Percentiles rank a stretch among this genome's conserved stretches.
Conservation (phyloP, 352 stramenopile species). For the Phytophthora ohioensis region DNA sequence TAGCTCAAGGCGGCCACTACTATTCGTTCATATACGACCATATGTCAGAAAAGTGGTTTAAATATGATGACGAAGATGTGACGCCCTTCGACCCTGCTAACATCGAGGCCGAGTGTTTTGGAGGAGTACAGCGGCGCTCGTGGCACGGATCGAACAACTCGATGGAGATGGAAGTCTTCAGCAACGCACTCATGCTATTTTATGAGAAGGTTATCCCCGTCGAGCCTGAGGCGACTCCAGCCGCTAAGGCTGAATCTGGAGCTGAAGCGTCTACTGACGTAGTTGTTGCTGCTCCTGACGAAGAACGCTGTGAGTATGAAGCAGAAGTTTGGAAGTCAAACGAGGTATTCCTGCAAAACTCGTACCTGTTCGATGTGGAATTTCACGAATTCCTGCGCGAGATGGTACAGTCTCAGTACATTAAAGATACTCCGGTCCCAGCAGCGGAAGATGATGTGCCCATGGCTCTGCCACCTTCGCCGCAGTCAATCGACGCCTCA, state of each 20-base stretch:
- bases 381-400: slow-evolving; percentile 96
- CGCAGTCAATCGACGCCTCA: slow-evolving; percentile 13
- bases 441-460: slow-evolving; percentile 24
- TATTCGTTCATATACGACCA: slow-evolving; percentile 95
- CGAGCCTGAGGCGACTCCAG: slow-evolving; percentile 41
- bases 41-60: slow-evolving; percentile 96
- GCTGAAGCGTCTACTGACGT: slow-evolving; percentile 20
- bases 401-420: slow-evolving; percentile 87
- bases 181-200: slow-evolving; percentile 99
- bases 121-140: slow-evolving; percentile 93
- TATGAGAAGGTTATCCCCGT: slow-evolving; percentile 96
- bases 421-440: slow-evolving; percentile 52
- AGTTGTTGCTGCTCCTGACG: slow-evolving; percentile 39
- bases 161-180: slow-evolving; percentile 98
- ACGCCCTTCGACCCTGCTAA: slow-evolving; percentile 96
- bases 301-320: slow-evolving; percentile 83
- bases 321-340: slow-evolving; percentile 95
- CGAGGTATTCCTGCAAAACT: slow-evolving; percentile 94
- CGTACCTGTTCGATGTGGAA: slow-evolving; percentile 96
- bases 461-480: slow-evolving; percentile 30
- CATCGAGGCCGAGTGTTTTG: slow-evolving; percentile 98
- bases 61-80: slow-evolving; percentile 99
- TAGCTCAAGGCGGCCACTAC: slow-evolving; percentile 99
- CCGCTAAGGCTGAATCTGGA: slow-evolving; percentile 14
- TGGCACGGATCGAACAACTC: slow-evolving; percentile 96